phyloP scores from a whole-genome alignment of 345 rosid genomes.

The Leavenworthia alabamica region DNA sequence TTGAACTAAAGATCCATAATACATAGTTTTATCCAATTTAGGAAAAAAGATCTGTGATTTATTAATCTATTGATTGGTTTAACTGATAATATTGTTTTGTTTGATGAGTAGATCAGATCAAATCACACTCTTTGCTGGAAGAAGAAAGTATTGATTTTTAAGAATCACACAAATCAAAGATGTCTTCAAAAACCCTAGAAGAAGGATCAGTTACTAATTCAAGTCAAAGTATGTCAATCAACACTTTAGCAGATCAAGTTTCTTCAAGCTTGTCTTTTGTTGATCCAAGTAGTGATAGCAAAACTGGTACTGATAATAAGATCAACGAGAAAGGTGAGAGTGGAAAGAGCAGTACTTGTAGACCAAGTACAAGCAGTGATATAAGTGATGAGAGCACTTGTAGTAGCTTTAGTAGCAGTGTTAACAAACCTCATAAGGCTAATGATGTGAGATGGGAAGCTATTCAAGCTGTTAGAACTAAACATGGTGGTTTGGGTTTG shows the following conservation, averaged over 20 bases:
- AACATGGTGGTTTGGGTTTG: constrained; percentile 60
- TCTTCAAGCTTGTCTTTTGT: constrained; percentile 44
- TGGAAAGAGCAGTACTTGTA: constrained; percentile 61
- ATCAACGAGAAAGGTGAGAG: constrained; percentile 48
- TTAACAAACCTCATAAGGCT: constrained; percentile 75
- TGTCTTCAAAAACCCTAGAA: constrained; percentile 52
- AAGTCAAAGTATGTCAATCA: constrained; percentile 27
- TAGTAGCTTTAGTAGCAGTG: constrained; percentile 71
- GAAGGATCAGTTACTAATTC: constrained; percentile 38
- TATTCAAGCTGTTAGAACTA: constrained; percentile 61
- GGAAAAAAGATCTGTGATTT: neutral
- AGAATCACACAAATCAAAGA: constrained; percentile 13
- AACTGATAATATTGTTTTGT: constrained; percentile 5
- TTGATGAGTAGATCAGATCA: constrained; percentile 9
- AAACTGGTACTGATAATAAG: constrained; percentile 26
- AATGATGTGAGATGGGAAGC: constrained; percentile 79
- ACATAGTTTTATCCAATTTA: neutral
- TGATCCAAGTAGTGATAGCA: constrained; percentile 40
- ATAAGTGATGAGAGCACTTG: constrained; percentile 74
- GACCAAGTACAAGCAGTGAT: constrained; percentile 72
- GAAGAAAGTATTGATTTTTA: constrained; percentile 28
- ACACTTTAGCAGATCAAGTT: constrained; percentile 44
- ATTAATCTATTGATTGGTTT: neutral
- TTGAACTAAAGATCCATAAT: neutral
- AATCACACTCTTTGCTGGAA: constrained; percentile 20